Percentiles rank a stretch among this genome's conserved stretches.
These are phyloP conservation scores for Hypericum perforatum DNA, from an alignment of 345 rosid species.

Conservation along the genomic window DNA sequence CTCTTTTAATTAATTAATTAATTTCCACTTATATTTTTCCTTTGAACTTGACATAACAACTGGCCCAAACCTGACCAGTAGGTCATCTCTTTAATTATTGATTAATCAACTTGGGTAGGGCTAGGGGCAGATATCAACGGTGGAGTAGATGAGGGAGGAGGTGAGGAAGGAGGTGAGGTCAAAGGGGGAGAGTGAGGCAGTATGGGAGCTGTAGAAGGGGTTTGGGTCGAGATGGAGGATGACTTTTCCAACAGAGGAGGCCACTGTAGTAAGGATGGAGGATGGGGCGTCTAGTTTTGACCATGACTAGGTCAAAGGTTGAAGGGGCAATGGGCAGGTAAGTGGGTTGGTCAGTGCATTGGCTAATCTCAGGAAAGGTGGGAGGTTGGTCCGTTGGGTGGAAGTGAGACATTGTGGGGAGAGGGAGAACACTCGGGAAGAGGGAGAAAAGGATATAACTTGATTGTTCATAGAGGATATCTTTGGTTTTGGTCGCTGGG, in stretches of 20 bases:
- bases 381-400: too few relatives aligned
- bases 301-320: constrained; percentile 49
- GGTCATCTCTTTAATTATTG: too few relatives aligned
- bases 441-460: too few relatives aligned
- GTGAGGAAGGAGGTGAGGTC: constrained; percentile 52
- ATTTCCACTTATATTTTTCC: too few relatives aligned
- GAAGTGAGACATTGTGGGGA: too few relatives aligned
- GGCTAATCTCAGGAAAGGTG: too few relatives aligned
- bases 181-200: constrained; percentile 51
- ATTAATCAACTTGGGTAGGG: constrained; percentile 27
- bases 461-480: too few relatives aligned
- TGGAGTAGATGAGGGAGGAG: constrained; percentile 13
- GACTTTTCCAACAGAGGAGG: constrained; percentile 50
- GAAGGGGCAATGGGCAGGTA: constrained; percentile 72
- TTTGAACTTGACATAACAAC: too few relatives aligned
- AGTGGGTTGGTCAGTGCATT: constrained; percentile 26
- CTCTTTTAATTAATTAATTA: too few relatives aligned
- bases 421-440: too few relatives aligned
- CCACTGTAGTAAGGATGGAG: constrained; percentile 65
- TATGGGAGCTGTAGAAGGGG: constrained; percentile 82
- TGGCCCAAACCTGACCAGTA: too few relatives aligned
- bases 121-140: neutral
- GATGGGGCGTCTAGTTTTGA: constrained; percentile 71
- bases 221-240: constrained; percentile 87
- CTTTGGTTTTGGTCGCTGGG: too few relatives aligned